phyloP scores from a whole-genome alignment of 2,329 filamentous ascomycete species.

The Juglanconis oblonga region DNA sequence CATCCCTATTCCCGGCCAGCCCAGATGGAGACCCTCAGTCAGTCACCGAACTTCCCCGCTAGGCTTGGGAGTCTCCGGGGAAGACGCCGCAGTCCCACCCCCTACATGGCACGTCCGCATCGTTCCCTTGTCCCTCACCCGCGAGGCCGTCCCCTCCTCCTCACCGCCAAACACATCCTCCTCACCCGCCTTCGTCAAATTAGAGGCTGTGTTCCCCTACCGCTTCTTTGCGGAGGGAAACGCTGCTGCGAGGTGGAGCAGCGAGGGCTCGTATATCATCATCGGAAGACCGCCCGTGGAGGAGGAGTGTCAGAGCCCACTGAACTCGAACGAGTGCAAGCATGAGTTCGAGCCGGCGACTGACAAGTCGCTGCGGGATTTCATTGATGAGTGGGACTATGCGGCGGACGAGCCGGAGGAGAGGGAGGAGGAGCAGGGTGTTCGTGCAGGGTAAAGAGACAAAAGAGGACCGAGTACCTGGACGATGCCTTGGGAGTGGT shows the following conservation, averaged over 20 bases:
- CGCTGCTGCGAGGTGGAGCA: background rate
- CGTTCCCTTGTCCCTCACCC: background rate
- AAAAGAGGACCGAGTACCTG: background rate
- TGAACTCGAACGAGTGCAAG: background rate
- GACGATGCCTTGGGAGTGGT: background rate
- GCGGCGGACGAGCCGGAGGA: background rate
- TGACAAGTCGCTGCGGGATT: background rate
- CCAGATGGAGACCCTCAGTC: background rate
- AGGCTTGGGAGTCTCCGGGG: background rate
- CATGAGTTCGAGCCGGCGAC: background rate
- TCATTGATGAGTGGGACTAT: slow-evolving; percentile 2
- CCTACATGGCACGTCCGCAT: slow-evolving; percentile 6
- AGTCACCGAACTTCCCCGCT: background rate
- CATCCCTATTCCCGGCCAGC: background rate
- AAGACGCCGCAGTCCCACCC: background rate
- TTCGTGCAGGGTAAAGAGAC: background rate
- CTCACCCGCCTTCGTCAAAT: background rate
- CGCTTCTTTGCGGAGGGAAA: background rate
- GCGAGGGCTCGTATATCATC: slow-evolving; percentile 4
- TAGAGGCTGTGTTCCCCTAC: slow-evolving; percentile 10
- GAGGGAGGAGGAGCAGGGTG: background rate
- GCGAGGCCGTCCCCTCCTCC: background rate
- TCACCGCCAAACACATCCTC: background rate
- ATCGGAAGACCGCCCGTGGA: background rate
- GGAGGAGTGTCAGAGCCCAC: background rate